phyloP scores from a whole-genome alignment of 2,329 filamentous ascomycete species.

The Neonectria coccinea region DNA sequence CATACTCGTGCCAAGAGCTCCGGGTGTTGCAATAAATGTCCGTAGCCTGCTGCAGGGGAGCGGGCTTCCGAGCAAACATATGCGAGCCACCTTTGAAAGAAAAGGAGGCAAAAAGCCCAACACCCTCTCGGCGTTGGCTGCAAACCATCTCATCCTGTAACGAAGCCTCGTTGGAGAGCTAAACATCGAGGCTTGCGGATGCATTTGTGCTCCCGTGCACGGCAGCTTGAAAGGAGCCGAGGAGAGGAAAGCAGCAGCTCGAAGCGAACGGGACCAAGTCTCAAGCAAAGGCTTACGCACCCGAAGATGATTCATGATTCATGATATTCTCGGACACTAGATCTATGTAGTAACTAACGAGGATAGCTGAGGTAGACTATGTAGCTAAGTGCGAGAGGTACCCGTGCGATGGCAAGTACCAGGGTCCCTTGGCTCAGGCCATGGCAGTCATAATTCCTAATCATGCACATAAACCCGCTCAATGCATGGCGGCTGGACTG shows the following conservation, averaged over 20 bases:
- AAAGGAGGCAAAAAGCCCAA: background rate
- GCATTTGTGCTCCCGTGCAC: conserved; percentile 9
- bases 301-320: background rate
- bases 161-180: background rate
- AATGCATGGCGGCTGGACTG: conserved; percentile 8
- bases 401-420: background rate
- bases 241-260: conserved; percentile 3
- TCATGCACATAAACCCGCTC: conserved; percentile 22
- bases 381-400: background rate
- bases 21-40: conserved; percentile 3
- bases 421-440: conserved; percentile 16
- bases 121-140: background rate
- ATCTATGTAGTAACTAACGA: background rate
- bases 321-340: background rate
- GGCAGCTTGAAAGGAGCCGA: background rate
- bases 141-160: conserved; percentile 4
- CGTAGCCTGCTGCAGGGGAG: conserved; percentile 4
- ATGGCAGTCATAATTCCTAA: background rate
- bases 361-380: background rate
- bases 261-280: conserved; percentile 11
- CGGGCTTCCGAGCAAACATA: conserved; percentile 9
- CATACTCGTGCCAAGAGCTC: conserved; percentile 1
- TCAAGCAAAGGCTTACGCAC: background rate
- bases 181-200: background rate
- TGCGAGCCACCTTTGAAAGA: conserved; percentile 1